Base-by-base conservation (phyloP, 441 rosid genomes). In the Pelargonium australe region DNA sequence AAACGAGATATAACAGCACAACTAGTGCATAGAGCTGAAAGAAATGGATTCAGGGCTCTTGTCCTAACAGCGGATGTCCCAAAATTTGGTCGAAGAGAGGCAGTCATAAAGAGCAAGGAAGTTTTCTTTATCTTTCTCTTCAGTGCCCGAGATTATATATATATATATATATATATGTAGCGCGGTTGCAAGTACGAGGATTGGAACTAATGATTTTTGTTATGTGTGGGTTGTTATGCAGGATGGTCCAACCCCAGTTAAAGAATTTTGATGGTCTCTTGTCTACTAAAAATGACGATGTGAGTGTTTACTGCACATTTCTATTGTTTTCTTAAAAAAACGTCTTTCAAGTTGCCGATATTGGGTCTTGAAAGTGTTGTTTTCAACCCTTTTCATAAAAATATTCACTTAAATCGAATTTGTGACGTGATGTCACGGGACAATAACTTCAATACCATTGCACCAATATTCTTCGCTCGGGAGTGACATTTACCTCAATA, bases 41-140 rank as follows among this genome's bases (percentile, higher is more conserved):
- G 82, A 79, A 97, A 97, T 72, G 98, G 98, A 65, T 95, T 92
- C 81, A 91, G 85, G 83, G 98, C 97, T 5, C 89, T 95, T 79
- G 97, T 89, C 78, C 92, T 95, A 49, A 95, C 99, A 4, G 98
- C 87, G 44, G 99, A 95, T 73, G 86, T 96, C 68, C 99, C 99
- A 43, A 83, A 88, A 80, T 95, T 95, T 17, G 99, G 99, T 37
- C 94, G 96, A n/a, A 85, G 99, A 75, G 99, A 95, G 79, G 84
- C 60, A 1, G 60, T 14, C 60, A 53, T 20, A 20, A 58, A 58
- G 63, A 58, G 23, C 63, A 58, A 19, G 63, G 19, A 58, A 3
- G 5, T 19, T 20, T 8, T 8, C 23, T 57, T 23, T 0, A 7
- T 17, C 28, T 57, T 25, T 8, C 7, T 2, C 4, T 2, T 17